Evolutionary conservation across 1,284 basidiomycete species (phyloP).

Genomic region (Rhodotorula glutinis): DNA sequence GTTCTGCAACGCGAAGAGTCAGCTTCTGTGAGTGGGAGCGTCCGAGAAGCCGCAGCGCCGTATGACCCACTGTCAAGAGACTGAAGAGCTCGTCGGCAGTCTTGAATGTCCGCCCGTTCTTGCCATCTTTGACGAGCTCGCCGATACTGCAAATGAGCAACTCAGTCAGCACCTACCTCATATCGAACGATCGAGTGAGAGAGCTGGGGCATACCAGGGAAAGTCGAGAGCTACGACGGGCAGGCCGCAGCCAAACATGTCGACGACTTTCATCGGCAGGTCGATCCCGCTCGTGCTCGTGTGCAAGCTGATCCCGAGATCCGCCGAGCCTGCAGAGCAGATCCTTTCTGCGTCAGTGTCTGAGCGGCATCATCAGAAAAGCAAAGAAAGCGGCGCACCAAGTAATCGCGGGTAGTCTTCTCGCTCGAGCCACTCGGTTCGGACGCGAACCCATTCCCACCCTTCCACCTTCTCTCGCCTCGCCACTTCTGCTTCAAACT

Average conservation of each 20-base stretch:
- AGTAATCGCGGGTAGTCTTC: slow-evolving; percentile 83
- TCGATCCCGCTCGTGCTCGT: slow-evolving; percentile 85
- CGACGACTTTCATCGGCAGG: slow-evolving; percentile 98
- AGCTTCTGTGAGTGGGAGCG: not conserved
- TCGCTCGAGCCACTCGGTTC: slow-evolving; percentile 80
- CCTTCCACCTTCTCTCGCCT: slow-evolving; percentile 54
- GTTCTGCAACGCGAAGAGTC: too few relatives aligned
- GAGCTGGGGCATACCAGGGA: slow-evolving; percentile 60
- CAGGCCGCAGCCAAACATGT: slow-evolving; percentile 96
- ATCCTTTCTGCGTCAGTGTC: not conserved
- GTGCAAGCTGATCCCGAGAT: slow-evolving; percentile 88
- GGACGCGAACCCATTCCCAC: slow-evolving; percentile 73
- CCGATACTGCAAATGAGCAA: slow-evolving; percentile 58
- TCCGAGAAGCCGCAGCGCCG: too few relatives aligned
- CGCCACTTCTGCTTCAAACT: slow-evolving; percentile 67
- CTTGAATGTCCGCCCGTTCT: slow-evolving; percentile 78
- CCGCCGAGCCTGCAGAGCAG: slow-evolving; percentile 67
- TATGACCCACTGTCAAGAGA: slow-evolving; percentile 56
- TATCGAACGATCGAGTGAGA: not conserved
- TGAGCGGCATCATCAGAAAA: not conserved
- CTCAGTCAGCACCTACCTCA: not conserved
- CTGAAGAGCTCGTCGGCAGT: slow-evolving; percentile 65
- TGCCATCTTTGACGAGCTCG: slow-evolving; percentile 78
- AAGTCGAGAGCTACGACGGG: slow-evolving; percentile 91
- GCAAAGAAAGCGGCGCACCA: slow-evolving; percentile 53